Evolutionary conservation across 1,284 basidiomycete species (phyloP).

Genomic region (Moniliella sp.): DNA sequence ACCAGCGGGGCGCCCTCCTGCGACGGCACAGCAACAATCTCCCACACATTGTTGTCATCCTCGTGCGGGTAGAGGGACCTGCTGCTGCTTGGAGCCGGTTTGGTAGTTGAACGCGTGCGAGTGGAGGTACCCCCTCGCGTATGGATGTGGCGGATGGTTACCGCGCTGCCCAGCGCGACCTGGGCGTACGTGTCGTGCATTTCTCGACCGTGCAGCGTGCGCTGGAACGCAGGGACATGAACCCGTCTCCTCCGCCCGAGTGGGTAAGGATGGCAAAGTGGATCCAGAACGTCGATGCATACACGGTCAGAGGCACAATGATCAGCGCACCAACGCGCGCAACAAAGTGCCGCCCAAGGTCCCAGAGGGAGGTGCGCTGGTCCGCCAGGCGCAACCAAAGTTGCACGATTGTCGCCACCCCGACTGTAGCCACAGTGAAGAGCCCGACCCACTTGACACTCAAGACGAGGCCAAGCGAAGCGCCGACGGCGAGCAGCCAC

Average conservation of each 20-base stretch:
- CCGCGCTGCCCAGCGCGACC: conserved; percentile 59
- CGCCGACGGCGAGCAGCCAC: conserved; percentile 68
- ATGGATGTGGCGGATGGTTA: conserved; percentile 71
- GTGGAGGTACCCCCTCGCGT: conserved; percentile 96
- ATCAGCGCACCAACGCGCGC: conserved; percentile 77
- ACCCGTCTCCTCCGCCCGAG: conserved; percentile 86
- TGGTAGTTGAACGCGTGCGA: conserved; percentile 80
- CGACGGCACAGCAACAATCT: conserved; percentile 43
- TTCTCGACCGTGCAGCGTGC: conserved; percentile 67
- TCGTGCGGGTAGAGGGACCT: conserved; percentile 83
- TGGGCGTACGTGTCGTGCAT: conserved; percentile 81
- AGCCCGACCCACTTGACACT: conserved; percentile 96
- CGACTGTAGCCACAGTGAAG: conserved; percentile 91
- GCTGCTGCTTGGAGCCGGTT: conserved; percentile 53
- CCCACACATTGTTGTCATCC: conserved; percentile 77
- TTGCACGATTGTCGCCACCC: conserved; percentile 60
- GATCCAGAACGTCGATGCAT: conserved; percentile 83
- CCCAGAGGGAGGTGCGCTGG: conserved; percentile 50
- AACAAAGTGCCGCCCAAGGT: conserved; percentile 62
- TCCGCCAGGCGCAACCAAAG: conserved; percentile 81
- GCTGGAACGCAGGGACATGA: conserved; percentile 97
- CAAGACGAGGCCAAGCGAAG: conserved; percentile 69
- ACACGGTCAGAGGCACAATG: conserved; percentile 59
- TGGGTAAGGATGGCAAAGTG: conserved; percentile 72
- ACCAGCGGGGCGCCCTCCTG: conserved; percentile 39